Percentiles rank a stretch among this genome's conserved stretches.
Evolutionary conservation across 2,329 filamentous ascomycete genomes (phyloP).

Genomic region (Colletotrichum liriopes): DNA sequence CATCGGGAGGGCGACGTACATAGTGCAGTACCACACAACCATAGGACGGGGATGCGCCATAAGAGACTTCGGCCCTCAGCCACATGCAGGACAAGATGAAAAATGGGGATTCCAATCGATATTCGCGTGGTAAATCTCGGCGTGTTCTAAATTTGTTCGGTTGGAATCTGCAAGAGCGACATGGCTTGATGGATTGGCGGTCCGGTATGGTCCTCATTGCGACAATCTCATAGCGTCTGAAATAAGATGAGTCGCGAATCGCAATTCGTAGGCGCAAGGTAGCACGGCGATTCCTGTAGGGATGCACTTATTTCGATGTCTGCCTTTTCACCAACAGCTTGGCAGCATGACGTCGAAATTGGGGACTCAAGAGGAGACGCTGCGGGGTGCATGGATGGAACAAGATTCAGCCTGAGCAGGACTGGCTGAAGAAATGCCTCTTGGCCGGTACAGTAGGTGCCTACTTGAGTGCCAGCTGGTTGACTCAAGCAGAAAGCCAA

Average conservation of each 20-base stretch:
- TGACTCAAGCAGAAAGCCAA: conserved; percentile 31
- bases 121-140: conserved; percentile 34
- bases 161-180: conserved; percentile 8
- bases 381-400: conserved; percentile 40
- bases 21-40: neutral
- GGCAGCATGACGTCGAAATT: conserved; percentile 35
- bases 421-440: conserved; percentile 16
- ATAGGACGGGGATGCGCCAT: conserved; percentile 10
- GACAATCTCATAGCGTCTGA: conserved; percentile 26
- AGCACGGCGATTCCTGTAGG: neutral
- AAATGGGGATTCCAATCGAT: conserved; percentile 34
- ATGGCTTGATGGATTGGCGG: conserved; percentile 20
- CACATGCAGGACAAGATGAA: conserved; percentile 38
- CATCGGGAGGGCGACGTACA: conserved; percentile 11
- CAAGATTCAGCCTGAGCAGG: conserved; percentile 29
- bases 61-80: conserved; percentile 23
- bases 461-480: neutral
- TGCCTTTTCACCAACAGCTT: conserved; percentile 17
- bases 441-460: neutral
- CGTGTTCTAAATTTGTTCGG: conserved; percentile 39
- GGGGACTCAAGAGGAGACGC: conserved; percentile 27
- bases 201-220: conserved; percentile 23
- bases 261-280: conserved; percentile 4
- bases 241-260: conserved; percentile 17
- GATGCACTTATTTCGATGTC: conserved; percentile 5